Base-by-base conservation (phyloP, 371 early-diverging fungal species). In the Mortierella sp. region DNA sequence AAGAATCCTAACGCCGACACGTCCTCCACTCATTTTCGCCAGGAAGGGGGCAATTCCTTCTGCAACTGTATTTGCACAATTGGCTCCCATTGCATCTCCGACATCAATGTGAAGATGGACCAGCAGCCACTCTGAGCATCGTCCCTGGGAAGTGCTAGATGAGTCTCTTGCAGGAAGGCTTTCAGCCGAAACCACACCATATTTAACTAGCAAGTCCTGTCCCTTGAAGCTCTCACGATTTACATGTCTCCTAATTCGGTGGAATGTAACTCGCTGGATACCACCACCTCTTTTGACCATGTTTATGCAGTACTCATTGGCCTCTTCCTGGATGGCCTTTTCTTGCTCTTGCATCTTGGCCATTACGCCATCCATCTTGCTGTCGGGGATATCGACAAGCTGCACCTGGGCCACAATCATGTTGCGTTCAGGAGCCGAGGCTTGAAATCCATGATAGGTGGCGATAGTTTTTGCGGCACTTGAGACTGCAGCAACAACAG, bases 71-170 rank as follows among this genome's bases (percentile, higher is more conserved):
- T 83, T 86, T 54, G 90, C 89, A 53, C 86, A 86, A 70, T 92
- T 91, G 23, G 91, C 91, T 32, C 93, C 93, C 93, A 92, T 92
- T 40, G 92, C 90, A 67, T 92, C 90, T 63, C 91, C 90, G 0
- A 91, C 92, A 69, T 92, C 92, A 29, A 92, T 78, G 61, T 89
- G 89, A 47, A 92, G 63, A 57, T 92, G 93, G 7, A 89, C 89
- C 19, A 92, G 88, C 22, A 91, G 70, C 91, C 91, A 90, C 29
- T 85, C 83, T 10, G 66, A 72, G 40, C 69, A 74, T 29, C 53
- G 60, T 35, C 63, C 72, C 34, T 69, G 65, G 42, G 59, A 53
- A 15, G 28, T 26, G 9, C 9, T 70, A 1, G 57, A n/a, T 4
- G 62, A 37, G 6, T 43, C 42, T 51, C 77, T 66, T 1, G 56